A percentile compares a stretch with the other conserved stretches of the same genome.
phyloP scores from a whole-genome alignment of 176 grass and related monocot species.

The Zea mays region DNA sequence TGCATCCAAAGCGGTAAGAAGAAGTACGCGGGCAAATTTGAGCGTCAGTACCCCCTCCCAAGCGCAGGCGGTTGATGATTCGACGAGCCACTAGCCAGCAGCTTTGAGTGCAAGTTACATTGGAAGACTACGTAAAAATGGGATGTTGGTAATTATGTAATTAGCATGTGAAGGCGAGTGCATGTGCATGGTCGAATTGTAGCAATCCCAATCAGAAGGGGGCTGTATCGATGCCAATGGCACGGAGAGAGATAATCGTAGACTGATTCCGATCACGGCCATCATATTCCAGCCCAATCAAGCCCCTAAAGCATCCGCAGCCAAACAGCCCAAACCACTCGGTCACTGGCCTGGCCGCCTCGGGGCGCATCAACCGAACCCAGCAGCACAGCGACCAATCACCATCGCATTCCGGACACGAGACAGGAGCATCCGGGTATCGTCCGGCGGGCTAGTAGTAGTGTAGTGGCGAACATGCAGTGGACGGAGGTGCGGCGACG shows the following conservation, averaged over 20 bases:
- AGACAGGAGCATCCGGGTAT: neutral
- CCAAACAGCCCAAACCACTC: neutral
- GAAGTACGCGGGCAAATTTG: neutral
- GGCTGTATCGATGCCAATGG: neutral
- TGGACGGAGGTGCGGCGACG: neutral
- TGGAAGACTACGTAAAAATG: neutral
- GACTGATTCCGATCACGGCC: neutral
- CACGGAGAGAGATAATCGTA: neutral
- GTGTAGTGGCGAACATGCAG: neutral
- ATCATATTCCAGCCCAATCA: constrained; percentile 19
- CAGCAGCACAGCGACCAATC: neutral
- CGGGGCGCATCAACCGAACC: neutral
- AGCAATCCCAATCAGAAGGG: neutral
- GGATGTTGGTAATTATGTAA: neutral
- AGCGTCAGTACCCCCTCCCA: neutral
- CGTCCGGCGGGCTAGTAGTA: neutral
- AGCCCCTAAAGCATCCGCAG: neutral
- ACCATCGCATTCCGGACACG: neutral
- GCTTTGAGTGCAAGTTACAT: neutral
- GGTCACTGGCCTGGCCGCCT: neutral
- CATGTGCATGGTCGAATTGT: neutral
- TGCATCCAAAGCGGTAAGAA: neutral
- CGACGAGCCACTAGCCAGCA: neutral
- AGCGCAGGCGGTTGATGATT: neutral
- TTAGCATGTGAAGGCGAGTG: neutral